Evolutionary conservation across 352 stramenopile genomes (phyloP).

Genomic region (Pythium apleroticum): DNA sequence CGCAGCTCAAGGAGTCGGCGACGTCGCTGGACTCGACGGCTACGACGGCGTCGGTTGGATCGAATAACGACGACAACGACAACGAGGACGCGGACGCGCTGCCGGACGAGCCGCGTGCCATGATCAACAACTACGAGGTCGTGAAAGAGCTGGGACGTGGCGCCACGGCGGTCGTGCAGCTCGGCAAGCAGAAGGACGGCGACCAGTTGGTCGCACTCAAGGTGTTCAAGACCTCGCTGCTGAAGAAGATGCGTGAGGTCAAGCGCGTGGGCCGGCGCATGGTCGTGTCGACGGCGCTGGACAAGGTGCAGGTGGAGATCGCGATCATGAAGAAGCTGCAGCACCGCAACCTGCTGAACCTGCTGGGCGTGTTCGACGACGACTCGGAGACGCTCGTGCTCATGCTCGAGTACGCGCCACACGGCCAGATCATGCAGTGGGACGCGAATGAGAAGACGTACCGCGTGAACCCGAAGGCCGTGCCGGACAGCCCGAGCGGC

Average conservation of each 20-base stretch:
- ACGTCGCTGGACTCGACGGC: conserved; percentile 38
- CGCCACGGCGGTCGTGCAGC: conserved; percentile 77
- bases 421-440: conserved; percentile 87
- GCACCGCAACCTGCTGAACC: conserved; percentile 73
- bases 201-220: conserved; percentile 72
- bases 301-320: conserved; percentile 88
- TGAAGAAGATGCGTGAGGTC: conserved; percentile 86
- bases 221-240: conserved; percentile 83
- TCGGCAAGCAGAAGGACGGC: conserved; percentile 57
- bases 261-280: conserved; percentile 79
- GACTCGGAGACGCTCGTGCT: conserved; percentile 81
- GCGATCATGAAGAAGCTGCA: conserved; percentile 90
- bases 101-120: conserved; percentile 28
- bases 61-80: conserved; percentile 37
- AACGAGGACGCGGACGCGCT: conserved; percentile 30
- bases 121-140: conserved; percentile 81
- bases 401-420: conserved; percentile 83
- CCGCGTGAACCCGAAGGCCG: conserved; percentile 28
- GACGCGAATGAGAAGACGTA: conserved; percentile 58
- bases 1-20: neutral
- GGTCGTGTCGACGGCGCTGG: conserved; percentile 83
- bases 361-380: conserved; percentile 85
- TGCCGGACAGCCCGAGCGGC: conserved; percentile 11
- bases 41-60: conserved; percentile 40
- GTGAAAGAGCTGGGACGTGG: conserved; percentile 78